Evolutionary conservation across 345 rosid species (phyloP).

Genomic region (Brassica carinata): DNA sequence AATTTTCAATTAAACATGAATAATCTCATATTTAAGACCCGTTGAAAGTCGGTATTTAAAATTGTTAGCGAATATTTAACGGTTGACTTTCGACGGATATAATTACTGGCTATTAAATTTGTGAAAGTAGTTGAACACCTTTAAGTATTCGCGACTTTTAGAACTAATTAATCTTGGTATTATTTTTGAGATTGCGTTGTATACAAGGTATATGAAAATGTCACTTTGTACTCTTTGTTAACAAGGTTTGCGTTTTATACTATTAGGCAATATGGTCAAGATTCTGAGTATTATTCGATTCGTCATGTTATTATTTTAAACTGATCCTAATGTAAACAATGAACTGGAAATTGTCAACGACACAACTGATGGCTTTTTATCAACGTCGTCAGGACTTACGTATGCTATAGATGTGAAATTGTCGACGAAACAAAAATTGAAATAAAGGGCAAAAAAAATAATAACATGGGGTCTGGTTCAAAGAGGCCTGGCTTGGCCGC

Average conservation of each 20-base stretch:
- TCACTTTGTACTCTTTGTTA: background rate
- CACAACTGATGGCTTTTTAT: background rate
- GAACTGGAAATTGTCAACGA: background rate
- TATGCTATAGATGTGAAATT: background rate
- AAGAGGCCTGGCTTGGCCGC: constrained; percentile 17
- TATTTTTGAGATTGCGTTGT: background rate
- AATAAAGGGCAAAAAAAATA: background rate
- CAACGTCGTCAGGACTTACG: constrained; percentile 13
- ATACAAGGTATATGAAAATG: background rate
- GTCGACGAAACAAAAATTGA: background rate
- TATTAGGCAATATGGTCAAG: background rate
- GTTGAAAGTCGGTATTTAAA: too few species aligned
- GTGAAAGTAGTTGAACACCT: background rate
- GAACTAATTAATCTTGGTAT: background rate
- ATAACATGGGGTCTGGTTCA: background rate
- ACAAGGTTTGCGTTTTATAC: background rate
- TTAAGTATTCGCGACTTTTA: background rate
- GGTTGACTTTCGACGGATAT: too few species aligned
- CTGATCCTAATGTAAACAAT: background rate
- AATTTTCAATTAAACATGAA: too few species aligned
- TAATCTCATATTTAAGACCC: too few species aligned
- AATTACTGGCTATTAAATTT: too few species aligned
- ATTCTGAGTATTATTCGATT: constrained; percentile 9
- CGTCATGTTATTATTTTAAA: background rate
- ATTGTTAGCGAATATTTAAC: too few species aligned